phyloP scores from a whole-genome alignment of 2,329 filamentous ascomycete genomes.

The Emmonsiellopsis sp. region DNA sequence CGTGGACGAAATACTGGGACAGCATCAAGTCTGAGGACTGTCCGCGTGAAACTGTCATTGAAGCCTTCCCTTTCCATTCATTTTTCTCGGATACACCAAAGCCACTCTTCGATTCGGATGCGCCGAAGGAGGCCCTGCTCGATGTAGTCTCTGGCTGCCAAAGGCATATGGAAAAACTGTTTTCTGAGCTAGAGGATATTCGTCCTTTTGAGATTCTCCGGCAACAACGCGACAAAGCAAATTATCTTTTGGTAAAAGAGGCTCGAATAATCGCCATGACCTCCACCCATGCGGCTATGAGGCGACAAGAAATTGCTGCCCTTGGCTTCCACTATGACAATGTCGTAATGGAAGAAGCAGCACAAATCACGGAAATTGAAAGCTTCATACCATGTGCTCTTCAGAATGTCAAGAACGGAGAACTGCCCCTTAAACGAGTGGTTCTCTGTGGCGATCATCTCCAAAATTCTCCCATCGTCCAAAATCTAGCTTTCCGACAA shows the following conservation, averaged over 20 bases:
- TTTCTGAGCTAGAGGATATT: constrained; percentile 84
- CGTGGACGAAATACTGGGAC: constrained; percentile 79
- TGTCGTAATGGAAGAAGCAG: constrained; percentile 95
- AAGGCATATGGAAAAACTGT: constrained; percentile 79
- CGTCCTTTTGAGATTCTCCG: constrained; percentile 90
- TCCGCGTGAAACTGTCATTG: constrained; percentile 54
- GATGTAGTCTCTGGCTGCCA: constrained; percentile 80
- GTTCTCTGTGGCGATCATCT: constrained; percentile 92
- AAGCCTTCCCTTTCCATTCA: constrained; percentile 74
- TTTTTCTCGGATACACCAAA: constrained; percentile 87
- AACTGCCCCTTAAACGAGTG: constrained; percentile 72
- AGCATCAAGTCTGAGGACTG: constrained; percentile 48
- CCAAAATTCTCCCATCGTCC: constrained; percentile 92
- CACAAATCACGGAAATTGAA: constrained; percentile 95
- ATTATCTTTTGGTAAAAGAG: constrained; percentile 90
- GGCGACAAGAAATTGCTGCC: constrained; percentile 76
- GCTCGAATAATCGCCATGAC: constrained; percentile 99
- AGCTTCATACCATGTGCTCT: constrained; percentile 93
- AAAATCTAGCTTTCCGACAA: constrained; percentile 86
- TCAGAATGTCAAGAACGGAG: constrained; percentile 66
- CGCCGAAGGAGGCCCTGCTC: constrained; percentile 56
- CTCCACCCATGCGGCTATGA: constrained; percentile 93
- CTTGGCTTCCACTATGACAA: constrained; percentile 98
- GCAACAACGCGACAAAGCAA: constrained; percentile 82
- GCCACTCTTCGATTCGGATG: constrained; percentile 64